These are phyloP conservation scores for Tylopilus rubrobrunneus DNA, from an alignment of 768 basidiomycete genomes.

Conservation along the genomic window DNA sequence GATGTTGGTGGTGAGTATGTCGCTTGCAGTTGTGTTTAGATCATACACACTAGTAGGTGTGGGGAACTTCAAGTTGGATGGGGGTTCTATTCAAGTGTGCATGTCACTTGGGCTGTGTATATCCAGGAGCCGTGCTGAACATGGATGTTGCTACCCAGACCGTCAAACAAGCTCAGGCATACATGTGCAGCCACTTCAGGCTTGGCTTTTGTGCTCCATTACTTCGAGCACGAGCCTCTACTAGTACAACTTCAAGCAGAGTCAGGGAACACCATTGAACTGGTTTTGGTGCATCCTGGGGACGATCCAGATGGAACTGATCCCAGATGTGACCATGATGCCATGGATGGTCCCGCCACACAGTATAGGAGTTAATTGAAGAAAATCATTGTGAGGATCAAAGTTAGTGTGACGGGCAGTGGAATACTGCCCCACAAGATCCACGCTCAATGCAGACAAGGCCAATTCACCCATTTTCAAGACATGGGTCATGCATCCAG, in stretches of 20 bases:
- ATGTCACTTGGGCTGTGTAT: background rate
- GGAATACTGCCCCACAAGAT: slow-evolving; percentile 67
- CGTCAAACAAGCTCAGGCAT: slow-evolving; percentile 19
- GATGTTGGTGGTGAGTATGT: background rate
- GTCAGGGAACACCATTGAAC: slow-evolving; percentile 12
- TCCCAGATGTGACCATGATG: background rate
- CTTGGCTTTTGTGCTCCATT: slow-evolving; percentile 44
- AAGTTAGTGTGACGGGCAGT: slow-evolving; percentile 69
- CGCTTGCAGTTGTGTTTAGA: slow-evolving; percentile 26
- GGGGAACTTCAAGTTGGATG: slow-evolving; percentile 1
- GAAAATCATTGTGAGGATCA: slow-evolving; percentile 77
- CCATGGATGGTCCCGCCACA: background rate
- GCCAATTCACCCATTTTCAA: slow-evolving; percentile 28
- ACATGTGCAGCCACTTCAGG: slow-evolving; percentile 24
- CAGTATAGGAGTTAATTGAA: slow-evolving; percentile 37
- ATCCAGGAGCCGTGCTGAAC: slow-evolving; percentile 6
- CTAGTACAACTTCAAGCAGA: background rate
- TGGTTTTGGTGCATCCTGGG: slow-evolving; percentile 10
- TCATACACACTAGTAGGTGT: slow-evolving; percentile 1
- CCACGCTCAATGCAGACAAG: slow-evolving; percentile 30
- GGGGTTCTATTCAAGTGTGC: slow-evolving; percentile 16
- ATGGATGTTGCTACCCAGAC: slow-evolving; percentile 3
- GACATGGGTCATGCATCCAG: slow-evolving; percentile 26
- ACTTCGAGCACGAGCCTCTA: slow-evolving; percentile 50
- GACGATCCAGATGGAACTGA: too few species aligned